A percentile compares a stretch with the other conserved stretches of the same genome.
Evolutionary conservation across 2,329 filamentous ascomycete species (phyloP).

Genomic region (Calonectria ilicicola): DNA sequence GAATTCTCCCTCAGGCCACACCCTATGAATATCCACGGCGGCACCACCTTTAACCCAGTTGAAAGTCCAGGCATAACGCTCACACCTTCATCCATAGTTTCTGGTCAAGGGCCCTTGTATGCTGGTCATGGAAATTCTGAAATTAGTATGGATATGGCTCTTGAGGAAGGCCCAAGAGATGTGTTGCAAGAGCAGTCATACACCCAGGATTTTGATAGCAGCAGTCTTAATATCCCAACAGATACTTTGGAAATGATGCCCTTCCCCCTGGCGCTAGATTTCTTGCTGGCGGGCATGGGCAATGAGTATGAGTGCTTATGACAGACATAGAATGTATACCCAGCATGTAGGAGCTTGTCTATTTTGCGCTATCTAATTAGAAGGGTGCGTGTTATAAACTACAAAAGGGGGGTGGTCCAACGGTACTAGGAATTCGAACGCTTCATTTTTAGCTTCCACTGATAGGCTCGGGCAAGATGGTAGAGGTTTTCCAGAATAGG

Average conservation of each 20-base stretch:
- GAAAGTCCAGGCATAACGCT: conserved; percentile 19
- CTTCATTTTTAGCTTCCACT: conserved; percentile 36
- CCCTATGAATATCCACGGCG: conserved; percentile 8
- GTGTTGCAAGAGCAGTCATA: conserved; percentile 31
- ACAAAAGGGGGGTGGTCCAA: not conserved
- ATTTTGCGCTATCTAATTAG: not conserved
- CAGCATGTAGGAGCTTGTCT: not conserved
- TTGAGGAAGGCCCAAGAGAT: conserved; percentile 9
- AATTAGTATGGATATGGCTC: conserved; percentile 29
- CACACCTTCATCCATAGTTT: conserved; percentile 20
- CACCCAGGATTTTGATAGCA: conserved; percentile 26
- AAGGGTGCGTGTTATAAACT: not conserved
- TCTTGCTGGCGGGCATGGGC: conserved; percentile 46
- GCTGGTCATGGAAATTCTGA: conserved; percentile 16
- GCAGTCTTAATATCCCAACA: conserved; percentile 22
- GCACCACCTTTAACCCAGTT: conserved; percentile 14
- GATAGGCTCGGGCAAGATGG: conserved; percentile 33
- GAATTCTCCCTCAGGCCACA: conserved; percentile 38
- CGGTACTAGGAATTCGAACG: not conserved
- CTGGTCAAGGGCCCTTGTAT: conserved; percentile 16
- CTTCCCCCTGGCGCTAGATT: conserved; percentile 46
- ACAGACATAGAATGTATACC: not conserved
- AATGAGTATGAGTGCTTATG: conserved; percentile 39
- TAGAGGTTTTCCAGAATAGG: conserved; percentile 28
- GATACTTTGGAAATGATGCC: conserved; percentile 37